These are phyloP conservation scores for Aspergillus chevalieri DNA, from an alignment of 2,329 filamentous ascomycete genomes.

Conservation along the genomic window DNA sequence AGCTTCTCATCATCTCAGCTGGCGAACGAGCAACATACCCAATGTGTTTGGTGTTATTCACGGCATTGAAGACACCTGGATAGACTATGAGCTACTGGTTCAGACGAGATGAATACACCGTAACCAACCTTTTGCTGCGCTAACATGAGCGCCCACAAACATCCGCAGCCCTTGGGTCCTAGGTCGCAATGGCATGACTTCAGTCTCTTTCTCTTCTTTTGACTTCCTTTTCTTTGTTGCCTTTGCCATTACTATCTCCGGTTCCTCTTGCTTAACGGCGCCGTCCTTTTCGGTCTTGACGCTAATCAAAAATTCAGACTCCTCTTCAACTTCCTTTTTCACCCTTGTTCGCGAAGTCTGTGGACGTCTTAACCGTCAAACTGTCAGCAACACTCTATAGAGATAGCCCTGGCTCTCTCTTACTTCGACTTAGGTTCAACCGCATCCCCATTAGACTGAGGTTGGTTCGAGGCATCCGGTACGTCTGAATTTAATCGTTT, in stretches of 20 bases:
- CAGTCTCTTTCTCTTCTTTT: slow-evolving; percentile 50
- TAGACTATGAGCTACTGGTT: not conserved
- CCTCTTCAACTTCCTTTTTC: slow-evolving; percentile 14
- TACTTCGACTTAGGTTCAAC: not conserved
- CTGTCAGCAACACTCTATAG: not conserved
- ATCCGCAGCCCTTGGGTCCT: slow-evolving; percentile 69
- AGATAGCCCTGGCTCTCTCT: not conserved
- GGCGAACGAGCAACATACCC: slow-evolving; percentile 40
- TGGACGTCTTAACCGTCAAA: not conserved
- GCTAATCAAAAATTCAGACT: slow-evolving; percentile 2
- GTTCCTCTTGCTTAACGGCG: slow-evolving; percentile 14
- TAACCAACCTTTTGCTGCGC: slow-evolving; percentile 69
- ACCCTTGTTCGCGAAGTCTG: not conserved
- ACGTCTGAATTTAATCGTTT: slow-evolving; percentile 21
- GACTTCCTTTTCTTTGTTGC: slow-evolving; percentile 45
- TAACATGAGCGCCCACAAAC: slow-evolving; percentile 89
- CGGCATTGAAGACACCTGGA: slow-evolving; percentile 78
- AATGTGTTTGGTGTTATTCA: slow-evolving; percentile 70
- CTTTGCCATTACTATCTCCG: slow-evolving; percentile 48
- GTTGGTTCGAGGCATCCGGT: not conserved
- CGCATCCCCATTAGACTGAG: not conserved
- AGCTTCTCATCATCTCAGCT: not conserved
- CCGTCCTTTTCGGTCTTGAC: slow-evolving; percentile 3
- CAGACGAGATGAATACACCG: slow-evolving; percentile 6
- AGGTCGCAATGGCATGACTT: slow-evolving; percentile 57